These are phyloP conservation scores for Rubroshorea leprosula DNA, from an alignment of 345 rosid species.

Conservation along the genomic window DNA sequence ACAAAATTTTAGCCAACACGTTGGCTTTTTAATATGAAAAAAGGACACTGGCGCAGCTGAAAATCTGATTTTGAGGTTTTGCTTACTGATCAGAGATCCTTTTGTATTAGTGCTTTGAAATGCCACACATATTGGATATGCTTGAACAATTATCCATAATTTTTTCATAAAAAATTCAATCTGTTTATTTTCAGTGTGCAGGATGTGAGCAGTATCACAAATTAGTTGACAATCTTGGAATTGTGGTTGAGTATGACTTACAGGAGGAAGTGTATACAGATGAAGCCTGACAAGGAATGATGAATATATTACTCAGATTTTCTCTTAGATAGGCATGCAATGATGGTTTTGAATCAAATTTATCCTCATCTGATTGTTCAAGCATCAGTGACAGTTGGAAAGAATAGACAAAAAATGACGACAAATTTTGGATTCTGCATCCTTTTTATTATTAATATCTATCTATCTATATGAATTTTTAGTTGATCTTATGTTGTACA, in stretches of 20 bases:
- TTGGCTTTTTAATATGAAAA: no score
- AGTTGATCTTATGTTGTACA: conserved; percentile 20
- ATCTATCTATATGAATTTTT: conserved; percentile 23
- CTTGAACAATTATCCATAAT: conserved; percentile 7
- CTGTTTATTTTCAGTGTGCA: conserved; percentile 59
- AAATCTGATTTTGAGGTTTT: no score
- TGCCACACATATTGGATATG: not conserved
- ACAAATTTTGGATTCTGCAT: conserved; percentile 15
- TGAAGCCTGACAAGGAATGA: conserved; percentile 30
- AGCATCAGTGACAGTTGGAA: conserved; percentile 6
- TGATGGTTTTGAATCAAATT: conserved; percentile 13
- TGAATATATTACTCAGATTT: not conserved
- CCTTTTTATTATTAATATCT: conserved; percentile 23
- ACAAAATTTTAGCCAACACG: no score
- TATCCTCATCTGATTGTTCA: conserved; percentile 12
- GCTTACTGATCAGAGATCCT: no score
- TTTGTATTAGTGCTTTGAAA: conserved; percentile 1
- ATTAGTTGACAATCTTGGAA: conserved; percentile 86
- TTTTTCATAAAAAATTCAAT: conserved; percentile 14
- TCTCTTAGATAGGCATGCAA: conserved; percentile 6
- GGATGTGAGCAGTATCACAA: conserved; percentile 88
- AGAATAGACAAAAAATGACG: conserved; percentile 18
- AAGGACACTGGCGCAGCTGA: no score
- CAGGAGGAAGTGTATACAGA: conserved; percentile 48
- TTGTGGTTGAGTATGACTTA: conserved; percentile 71